Percentiles rank a stretch among this genome's conserved stretches.
phyloP scores from a whole-genome alignment of 768 basidiomycete genomes.

The Mycena galopus region DNA sequence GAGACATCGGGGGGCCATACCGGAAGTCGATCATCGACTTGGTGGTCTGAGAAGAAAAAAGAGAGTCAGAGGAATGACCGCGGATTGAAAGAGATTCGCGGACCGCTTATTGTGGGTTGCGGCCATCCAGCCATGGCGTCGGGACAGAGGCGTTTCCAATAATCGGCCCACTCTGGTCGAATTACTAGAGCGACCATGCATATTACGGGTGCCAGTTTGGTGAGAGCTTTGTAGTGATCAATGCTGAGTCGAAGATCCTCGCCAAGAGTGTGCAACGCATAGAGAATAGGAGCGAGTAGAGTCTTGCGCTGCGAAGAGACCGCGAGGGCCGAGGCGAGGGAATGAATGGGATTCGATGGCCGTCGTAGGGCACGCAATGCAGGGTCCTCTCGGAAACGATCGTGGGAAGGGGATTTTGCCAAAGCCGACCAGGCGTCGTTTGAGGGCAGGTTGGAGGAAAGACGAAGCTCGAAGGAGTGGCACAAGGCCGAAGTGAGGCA shows the following conservation, averaged over 20 bases:
- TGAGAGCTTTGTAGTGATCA: conserved; percentile 66
- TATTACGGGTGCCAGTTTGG: conserved; percentile 71
- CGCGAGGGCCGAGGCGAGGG: conserved; percentile 10
- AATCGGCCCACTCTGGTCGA: conserved; percentile 91
- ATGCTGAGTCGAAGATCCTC: conserved; percentile 76
- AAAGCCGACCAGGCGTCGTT: conserved; percentile 64
- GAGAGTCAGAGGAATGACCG: background rate
- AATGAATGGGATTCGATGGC: conserved; percentile 41
- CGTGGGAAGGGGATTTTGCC: conserved; percentile 56
- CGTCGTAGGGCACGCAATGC: conserved; percentile 60
- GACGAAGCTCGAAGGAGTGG: conserved; percentile 56
- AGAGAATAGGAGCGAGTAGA: conserved; percentile 70
- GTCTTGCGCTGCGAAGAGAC: conserved; percentile 51
- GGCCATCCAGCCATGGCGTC: conserved; percentile 73
- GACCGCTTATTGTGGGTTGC: conserved; percentile 57
- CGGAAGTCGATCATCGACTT: conserved; percentile 79
- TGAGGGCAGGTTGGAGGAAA: conserved; percentile 35
- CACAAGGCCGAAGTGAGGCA: conserved; percentile 68
- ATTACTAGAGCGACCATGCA: conserved; percentile 73
- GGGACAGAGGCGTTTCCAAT: conserved; percentile 89
- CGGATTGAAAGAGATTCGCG: conserved; percentile 38
- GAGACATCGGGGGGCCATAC: conserved; percentile 85
- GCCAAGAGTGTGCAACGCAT: conserved; percentile 84
- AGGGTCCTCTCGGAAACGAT: conserved; percentile 71
- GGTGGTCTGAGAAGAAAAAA: conserved; percentile 44